Base-by-base conservation (phyloP, 495 filamentous ascomycete genomes). In the Hypoxylon trugodes region DNA sequence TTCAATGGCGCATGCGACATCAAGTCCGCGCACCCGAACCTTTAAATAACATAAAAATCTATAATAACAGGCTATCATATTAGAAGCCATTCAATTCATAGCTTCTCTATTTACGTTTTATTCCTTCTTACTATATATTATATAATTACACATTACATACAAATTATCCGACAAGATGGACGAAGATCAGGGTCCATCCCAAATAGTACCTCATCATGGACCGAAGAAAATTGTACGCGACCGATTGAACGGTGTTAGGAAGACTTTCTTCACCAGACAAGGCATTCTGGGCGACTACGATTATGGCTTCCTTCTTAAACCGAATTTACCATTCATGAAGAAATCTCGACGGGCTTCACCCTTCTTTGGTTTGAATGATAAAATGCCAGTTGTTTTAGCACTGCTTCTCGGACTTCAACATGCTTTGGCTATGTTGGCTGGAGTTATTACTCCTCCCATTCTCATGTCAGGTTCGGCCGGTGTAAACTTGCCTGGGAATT, bases 281-380 rank as follows among this genome's bases (percentile, higher is more conserved):
- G 92, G 93, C 6, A 80, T 96, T 24, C 72, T 97, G 59, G 93
- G 93, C 26, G 80, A 87, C 62, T 97, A 96, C 72, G 91, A 96
- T 78, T 96, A 96, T 84, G 76, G 38, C 49, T 79, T 84, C 60
- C 75, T 82, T 40, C 92, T 92, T 75, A 84, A 80, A 37, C 93
- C 93, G 4, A 90, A 91, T 53, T 71, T 96, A 9, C 93, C 93
- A 2, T 96, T 96, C 76, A 86, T 94, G 79, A 86, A 83, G 61
- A 88, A 86, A 71, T 67, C 80, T 1, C 80, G 79, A 32, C 76
- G 80, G 60, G 78, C 83, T 1, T 85, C 89, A 4, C 92, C 93
- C 18, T 96, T 96, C 76, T 96, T 96, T 72, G 93, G 91, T 18
- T 85, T 96, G 13, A 82, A 96, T 59, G 91, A 96, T 72, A 80